A percentile compares a stretch with the other conserved stretches of the same genome.
These are phyloP conservation scores for Boletus rufocinnamomeus DNA, from an alignment of 768 basidiomycete species.

Conservation along the genomic window DNA sequence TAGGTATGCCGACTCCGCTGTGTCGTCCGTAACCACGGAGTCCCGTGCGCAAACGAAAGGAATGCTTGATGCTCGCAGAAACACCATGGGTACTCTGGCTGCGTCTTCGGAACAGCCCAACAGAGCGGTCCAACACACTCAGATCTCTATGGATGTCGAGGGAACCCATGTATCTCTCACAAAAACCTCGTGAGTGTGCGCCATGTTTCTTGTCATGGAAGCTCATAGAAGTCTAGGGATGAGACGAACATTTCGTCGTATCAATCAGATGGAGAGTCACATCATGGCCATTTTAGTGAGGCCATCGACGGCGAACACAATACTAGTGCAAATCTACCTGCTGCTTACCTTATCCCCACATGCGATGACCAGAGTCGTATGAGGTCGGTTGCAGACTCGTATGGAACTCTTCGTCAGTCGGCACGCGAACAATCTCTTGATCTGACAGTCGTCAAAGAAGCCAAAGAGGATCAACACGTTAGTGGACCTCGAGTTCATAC, in stretches of 20 bases:
- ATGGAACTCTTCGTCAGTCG: not conserved
- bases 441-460: not conserved
- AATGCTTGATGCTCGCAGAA: not conserved
- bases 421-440: not conserved
- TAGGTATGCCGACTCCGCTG: not conserved
- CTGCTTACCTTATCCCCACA: not conserved
- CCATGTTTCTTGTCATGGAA: not conserved
- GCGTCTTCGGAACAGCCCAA: not conserved
- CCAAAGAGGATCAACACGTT: not conserved
- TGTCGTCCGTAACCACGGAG: not conserved
- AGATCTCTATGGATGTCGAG: not conserved
- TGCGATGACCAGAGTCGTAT: not conserved
- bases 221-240: conserved; percentile 7
- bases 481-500: not conserved
- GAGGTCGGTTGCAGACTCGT: not conserved
- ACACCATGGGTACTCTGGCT: not conserved
- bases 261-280: not conserved
- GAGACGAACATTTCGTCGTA: not conserved
- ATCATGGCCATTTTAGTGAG: not conserved
- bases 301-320: not conserved
- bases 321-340: not conserved
- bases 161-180: not conserved
- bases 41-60: not conserved
- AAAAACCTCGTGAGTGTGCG: conserved; percentile 2
- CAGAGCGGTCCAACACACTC: not conserved